Conservation (phyloP, 2,329 filamentous ascomycete species). For the Westerdykella sp. region DNA sequence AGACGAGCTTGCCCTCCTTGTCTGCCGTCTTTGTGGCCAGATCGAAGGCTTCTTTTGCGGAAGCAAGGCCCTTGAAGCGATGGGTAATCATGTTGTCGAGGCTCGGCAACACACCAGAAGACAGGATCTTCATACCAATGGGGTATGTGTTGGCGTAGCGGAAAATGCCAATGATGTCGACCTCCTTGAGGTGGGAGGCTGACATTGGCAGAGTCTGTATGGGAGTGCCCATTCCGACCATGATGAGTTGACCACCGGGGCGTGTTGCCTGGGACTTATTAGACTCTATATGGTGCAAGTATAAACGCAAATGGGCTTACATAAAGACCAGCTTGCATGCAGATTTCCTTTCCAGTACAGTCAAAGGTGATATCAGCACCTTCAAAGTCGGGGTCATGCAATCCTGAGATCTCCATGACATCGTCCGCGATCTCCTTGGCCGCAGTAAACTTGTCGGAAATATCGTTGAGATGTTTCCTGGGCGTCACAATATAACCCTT, state of each 20-base stretch:
- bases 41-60: constrained; percentile 48
- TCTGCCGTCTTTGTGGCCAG: constrained; percentile 48
- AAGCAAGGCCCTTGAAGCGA: constrained; percentile 41
- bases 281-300: constrained; percentile 1
- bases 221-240: constrained; percentile 54
- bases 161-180: constrained; percentile 54
- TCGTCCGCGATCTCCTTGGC: constrained; percentile 35
- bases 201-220: constrained; percentile 50
- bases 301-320: constrained; percentile 21
- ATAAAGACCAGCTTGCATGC: constrained; percentile 39
- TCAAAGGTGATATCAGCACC: constrained; percentile 39
- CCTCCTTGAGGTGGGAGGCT: constrained; percentile 50
- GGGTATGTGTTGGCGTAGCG: constrained; percentile 52
- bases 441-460: constrained; percentile 25
- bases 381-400: constrained; percentile 34
- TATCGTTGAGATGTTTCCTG: constrained; percentile 19
- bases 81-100: constrained; percentile 52
- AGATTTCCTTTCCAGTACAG: constrained; percentile 40
- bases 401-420: constrained; percentile 33
- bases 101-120: constrained; percentile 44
- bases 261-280: constrained; percentile 31
- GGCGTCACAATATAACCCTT: constrained; percentile 33
- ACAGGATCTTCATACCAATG: constrained; percentile 49
- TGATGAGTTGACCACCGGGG: constrained; percentile 48
- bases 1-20: constrained; percentile 46